Evolutionary conservation across 176 grass and related monocot genomes (phyloP).

Genomic region (Eragrostis nindensis): DNA sequence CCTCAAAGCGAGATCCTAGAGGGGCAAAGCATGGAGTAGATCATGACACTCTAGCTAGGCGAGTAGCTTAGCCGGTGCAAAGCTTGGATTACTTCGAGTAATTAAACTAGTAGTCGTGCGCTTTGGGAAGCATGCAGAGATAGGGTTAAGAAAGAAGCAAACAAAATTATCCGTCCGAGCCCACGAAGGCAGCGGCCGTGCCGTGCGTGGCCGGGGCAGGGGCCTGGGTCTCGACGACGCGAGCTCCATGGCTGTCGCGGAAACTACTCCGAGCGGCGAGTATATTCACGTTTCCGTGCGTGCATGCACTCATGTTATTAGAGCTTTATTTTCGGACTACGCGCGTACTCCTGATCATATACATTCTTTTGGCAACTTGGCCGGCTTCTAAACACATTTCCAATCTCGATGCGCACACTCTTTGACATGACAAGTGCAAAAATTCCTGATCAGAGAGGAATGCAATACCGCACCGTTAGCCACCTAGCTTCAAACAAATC

Average conservation of each 20-base stretch:
- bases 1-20: constrained; percentile 48
- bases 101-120: neutral
- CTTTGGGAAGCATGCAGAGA: constrained; percentile 23
- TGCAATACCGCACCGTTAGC: no score
- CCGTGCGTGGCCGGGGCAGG: constrained; percentile 30
- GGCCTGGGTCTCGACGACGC: constrained; percentile 33
- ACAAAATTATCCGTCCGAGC: constrained; percentile 34
- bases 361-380: neutral
- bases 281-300: neutral
- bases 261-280: neutral
- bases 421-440: no score
- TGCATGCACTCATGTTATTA: neutral
- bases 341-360: neutral
- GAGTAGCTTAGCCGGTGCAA: neutral
- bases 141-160: constrained; percentile 26
- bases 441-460: no score
- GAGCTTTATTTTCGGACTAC: neutral
- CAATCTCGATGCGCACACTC: no score
- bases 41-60: neutral
- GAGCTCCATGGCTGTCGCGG: constrained; percentile 34
- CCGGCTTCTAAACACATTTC: neutral
- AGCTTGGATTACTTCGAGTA: constrained; percentile 18
- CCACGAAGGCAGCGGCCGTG: constrained; percentile 4
- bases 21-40: neutral
- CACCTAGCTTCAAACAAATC: no score